Base-by-base conservation (phyloP, 371 early-diverging fungal genomes). In the Capillidium heterosporum region DNA sequence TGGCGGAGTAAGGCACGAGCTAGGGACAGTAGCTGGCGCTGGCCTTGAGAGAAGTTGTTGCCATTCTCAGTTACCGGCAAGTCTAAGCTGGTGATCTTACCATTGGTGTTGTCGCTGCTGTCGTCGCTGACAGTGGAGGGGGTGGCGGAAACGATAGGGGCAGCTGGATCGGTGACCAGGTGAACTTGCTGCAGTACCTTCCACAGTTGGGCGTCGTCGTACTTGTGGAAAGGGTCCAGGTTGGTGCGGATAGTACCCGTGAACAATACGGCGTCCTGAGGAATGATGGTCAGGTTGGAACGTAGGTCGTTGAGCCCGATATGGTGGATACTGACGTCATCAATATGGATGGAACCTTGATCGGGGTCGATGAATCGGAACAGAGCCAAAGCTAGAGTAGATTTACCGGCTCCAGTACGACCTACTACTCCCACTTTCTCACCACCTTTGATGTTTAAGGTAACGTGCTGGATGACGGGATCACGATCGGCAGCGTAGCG, bases 1-100 rank as follows among this genome's bases (percentile, higher is more conserved):
- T 71, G 68, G 21, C 75, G 67, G 10, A 89, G 68, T 40, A 89
- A 63, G 4, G 89, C 87, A 29, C 91, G 78, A 4, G 85, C 84
- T 23, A 91, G 64, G 5, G 83, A 75, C 40, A 92, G 72, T 57
- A 89, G 64, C 64, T 91, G 92, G 27, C 81, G 70, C 61, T 91
- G 83, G 21, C 93, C 93, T 35, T 85, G 76, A 21, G 80, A 79
- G 57, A 85, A 73, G 63, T 78, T 84, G 27, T 70, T 71, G 21
- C 90, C 90, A 52, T 75, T 75, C 56, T 81, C 81, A 28, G 64
- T 72, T 56, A 82, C 75, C 10, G 65, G 69, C 17, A 71, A 61
- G 43, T 80, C 80, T 24, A 83, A 64, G 10, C 60, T 65, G 44
- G 47, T 58, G 29, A 50, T 57, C 41, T 57, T 60, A 2, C 56